Evolutionary conservation across 192 early-diverging fungal species (phyloP).

Genomic region (Linderina pennispora): DNA sequence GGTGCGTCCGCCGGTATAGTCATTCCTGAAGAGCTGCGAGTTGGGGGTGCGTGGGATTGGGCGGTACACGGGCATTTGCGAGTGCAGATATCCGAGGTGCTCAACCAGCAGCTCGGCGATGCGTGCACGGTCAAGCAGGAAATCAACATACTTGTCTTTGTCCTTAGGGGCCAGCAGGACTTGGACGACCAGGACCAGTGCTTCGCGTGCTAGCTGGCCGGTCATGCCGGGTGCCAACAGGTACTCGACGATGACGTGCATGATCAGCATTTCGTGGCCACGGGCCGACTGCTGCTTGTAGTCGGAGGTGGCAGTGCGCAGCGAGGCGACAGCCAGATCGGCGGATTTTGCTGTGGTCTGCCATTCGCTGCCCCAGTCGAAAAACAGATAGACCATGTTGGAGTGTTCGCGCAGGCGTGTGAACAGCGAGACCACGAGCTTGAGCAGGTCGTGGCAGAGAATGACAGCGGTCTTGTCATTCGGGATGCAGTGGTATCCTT

Average conservation of each 20-base stretch:
- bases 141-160: slow-evolving; percentile 10
- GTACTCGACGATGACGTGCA: slow-evolving; percentile 36
- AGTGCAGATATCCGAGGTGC: slow-evolving; percentile 34
- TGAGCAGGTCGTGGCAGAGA: slow-evolving; percentile 28
- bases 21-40: slow-evolving; percentile 10
- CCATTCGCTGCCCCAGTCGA: slow-evolving; percentile 28
- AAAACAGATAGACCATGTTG: slow-evolving; percentile 32
- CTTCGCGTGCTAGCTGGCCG: slow-evolving; percentile 38
- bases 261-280: slow-evolving; percentile 37
- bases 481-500: slow-evolving; percentile 19
- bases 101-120: slow-evolving; percentile 32
- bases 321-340: slow-evolving; percentile 17
- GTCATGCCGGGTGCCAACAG: slow-evolving; percentile 33
- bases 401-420: slow-evolving; percentile 30
- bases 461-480: slow-evolving; percentile 14
- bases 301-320: slow-evolving; percentile 11
- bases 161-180: slow-evolving; percentile 33
- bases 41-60: slow-evolving; percentile 26
- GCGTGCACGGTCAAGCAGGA: slow-evolving; percentile 34
- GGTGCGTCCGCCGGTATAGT: slow-evolving; percentile 13
- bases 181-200: slow-evolving; percentile 33
- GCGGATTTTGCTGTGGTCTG: not conserved
- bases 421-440: slow-evolving; percentile 30
- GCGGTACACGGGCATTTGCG: slow-evolving; percentile 32
- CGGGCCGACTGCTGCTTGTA: slow-evolving; percentile 14